These are phyloP conservation scores for Eucalyptus cladocalyx DNA, from an alignment of 345 rosid species.

Conservation along the genomic window DNA sequence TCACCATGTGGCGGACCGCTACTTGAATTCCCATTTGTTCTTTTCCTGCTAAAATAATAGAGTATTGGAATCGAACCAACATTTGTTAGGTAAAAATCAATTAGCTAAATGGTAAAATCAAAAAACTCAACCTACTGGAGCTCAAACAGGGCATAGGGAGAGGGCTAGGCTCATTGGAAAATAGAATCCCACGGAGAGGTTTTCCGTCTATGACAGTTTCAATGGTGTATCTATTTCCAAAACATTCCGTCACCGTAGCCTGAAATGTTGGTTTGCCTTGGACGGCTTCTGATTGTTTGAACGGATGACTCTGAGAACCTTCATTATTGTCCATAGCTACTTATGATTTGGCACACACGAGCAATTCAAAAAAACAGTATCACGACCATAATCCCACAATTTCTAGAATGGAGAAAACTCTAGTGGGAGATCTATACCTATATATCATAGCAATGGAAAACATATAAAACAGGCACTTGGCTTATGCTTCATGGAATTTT, in stretches of 20 bases:
- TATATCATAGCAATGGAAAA: no score
- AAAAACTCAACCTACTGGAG: slow-evolving; percentile 12
- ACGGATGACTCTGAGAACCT: slow-evolving; percentile 19
- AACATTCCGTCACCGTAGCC: slow-evolving; percentile 63
- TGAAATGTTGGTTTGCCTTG: slow-evolving; percentile 71
- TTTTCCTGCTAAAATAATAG: no score
- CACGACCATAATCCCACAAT: no score
- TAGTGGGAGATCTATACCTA: no score
- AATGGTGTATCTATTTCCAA: slow-evolving; percentile 58
- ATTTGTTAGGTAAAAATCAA: no score
- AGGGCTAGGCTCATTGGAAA: slow-evolving; percentile 46
- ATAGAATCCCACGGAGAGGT: slow-evolving; percentile 69
- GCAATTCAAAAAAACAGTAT: background rate
- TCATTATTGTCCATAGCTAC: background rate
- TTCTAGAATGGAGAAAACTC: no score
- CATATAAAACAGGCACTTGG: no score
- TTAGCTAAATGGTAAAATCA: no score
- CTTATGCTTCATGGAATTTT: no score
- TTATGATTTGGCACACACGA: background rate
- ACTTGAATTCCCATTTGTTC: no score
- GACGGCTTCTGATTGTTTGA: slow-evolving; percentile 15
- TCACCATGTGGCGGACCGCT: slow-evolving; percentile 22
- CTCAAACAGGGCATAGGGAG: slow-evolving; percentile 7
- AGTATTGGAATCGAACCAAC: no score
- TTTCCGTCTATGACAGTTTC: slow-evolving; percentile 84